phyloP scores from a whole-genome alignment of 805 yeast genomes.

The Lipomyces japonicus region DNA sequence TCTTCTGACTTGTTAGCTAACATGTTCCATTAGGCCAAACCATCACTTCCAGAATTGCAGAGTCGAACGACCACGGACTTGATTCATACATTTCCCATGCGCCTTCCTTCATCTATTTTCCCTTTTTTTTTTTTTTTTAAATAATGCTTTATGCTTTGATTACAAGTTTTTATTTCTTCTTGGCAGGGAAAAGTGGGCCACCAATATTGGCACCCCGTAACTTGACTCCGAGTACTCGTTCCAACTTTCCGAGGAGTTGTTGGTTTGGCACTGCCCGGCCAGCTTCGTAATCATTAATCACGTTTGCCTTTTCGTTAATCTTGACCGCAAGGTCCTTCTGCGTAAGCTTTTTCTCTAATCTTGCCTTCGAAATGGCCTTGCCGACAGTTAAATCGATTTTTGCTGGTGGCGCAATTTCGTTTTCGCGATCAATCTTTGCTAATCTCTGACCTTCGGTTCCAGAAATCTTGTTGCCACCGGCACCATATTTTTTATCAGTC shows the following conservation, averaged over 20 bases:
- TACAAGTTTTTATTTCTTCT: conserved; percentile 40
- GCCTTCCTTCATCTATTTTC: not conserved
- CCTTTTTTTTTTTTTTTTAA: not conserved
- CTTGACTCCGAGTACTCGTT: conserved; percentile 90
- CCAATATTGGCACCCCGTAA: conserved; percentile 96
- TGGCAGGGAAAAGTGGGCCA: conserved; percentile 60
- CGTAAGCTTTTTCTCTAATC: conserved; percentile 82
- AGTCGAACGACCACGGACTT: too few relatives aligned
- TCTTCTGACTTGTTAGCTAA: too few relatives aligned
- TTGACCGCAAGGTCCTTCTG: conserved; percentile 97
- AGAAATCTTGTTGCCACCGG: conserved; percentile 54
- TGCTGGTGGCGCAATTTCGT: conserved; percentile 89
- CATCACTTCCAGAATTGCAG: too few relatives aligned
- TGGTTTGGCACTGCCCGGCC: conserved; percentile 97
- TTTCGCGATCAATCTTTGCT: conserved; percentile 88
- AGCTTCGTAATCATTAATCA: conserved; percentile 93
- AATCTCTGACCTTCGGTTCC: conserved; percentile 92
- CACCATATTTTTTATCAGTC: conserved; percentile 87
- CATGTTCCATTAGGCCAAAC: too few relatives aligned
- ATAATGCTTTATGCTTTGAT: not conserved
- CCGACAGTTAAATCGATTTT: conserved; percentile 84
- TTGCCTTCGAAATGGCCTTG: conserved; percentile 75
- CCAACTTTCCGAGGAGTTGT: conserved; percentile 86
- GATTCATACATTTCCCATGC: too few relatives aligned
- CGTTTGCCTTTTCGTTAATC: conserved; percentile 91